Conservation (phyloP, 139 green algal species). For the Tetradesmus lagerheimii region DNA sequence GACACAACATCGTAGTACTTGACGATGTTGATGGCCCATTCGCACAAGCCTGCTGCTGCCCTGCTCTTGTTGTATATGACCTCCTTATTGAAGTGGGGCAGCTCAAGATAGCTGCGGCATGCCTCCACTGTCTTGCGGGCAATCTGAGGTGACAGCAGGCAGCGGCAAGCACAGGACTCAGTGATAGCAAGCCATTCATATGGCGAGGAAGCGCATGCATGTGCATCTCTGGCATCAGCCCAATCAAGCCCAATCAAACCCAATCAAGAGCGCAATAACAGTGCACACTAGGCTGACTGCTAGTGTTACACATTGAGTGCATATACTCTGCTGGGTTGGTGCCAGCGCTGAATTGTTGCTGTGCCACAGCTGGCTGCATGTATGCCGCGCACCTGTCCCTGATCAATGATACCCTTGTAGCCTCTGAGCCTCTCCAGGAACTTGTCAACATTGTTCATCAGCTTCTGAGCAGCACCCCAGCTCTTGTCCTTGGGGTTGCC, state of each 20-base stretch:
- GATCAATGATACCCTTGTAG: conserved; percentile 92
- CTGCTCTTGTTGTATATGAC: conserved; percentile 89
- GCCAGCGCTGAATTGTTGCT: background rate
- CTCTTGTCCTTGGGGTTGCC: conserved; percentile 91
- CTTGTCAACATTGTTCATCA: conserved; percentile 93
- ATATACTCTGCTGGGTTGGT: too few relatives aligned
- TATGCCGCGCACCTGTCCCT: conserved; percentile 64
- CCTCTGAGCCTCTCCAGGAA: conserved; percentile 89
- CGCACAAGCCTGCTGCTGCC: conserved; percentile 89
- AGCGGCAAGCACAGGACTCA: background rate
- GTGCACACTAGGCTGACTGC: too few relatives aligned
- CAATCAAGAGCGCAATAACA: too few relatives aligned
- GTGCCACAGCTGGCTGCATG: background rate
- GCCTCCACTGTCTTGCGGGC: conserved; percentile 82
- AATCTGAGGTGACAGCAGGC: conserved; percentile 40
- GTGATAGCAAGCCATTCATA: background rate
- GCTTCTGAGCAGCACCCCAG: conserved; percentile 86
- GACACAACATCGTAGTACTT: conserved; percentile 91
- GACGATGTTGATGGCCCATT: conserved; percentile 93
- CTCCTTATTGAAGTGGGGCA: conserved; percentile 90
- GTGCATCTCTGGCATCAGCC: background rate
- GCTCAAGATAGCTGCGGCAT: conserved; percentile 83
- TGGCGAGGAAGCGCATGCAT: background rate
- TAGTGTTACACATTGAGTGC: too few relatives aligned
- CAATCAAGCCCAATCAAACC: too few relatives aligned